Evolutionary conservation across 192 early-diverging fungal species (phyloP), one percentile per base, ranked within the genome.

Genomic region (Coemansia umbellata): DNA sequence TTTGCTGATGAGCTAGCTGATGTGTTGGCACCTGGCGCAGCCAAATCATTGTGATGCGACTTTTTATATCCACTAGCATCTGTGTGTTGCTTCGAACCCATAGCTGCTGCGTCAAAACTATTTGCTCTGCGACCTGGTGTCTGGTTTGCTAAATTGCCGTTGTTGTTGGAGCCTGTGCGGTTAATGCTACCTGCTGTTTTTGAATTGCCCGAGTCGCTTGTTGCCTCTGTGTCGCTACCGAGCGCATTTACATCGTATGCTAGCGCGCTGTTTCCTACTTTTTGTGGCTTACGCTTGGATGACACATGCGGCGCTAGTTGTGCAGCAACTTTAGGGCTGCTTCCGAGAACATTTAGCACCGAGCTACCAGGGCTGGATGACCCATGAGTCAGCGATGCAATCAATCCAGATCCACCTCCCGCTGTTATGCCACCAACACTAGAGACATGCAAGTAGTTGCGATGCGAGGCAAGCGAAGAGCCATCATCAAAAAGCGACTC

Each of bases 401-500:
- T 53, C 36, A 62, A 21, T 8, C 63, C 70, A 3, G 63, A 32
- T 2, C 15, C 35, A 37, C 31, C 37, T 1, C 48, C 48, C 3
- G 59, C 49, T 14, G 54, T 53, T 37, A 1, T 26, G 14, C 47
- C 31, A 14, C 49, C 49, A 3, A 31, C 52, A 8, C 48, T 47
- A 8, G 66, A 48, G 2, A 72, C 69, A 15, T 72, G 69, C 45
- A 72, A 23, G 43, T 74, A 74, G 50, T 76, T 68, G 32, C 66
- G 66, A 28, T 76, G 73, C 9, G 72, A 44, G 1, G 47, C 27
- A 10, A 60, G 44, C 2, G 54, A 35, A 9, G 73, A 48, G 8
- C 60, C 66, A 47, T 76, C 73, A 33, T 76, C 73, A 26, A 76
- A 60, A 48, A 76, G 42, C 3, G 58, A 50, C 39, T 76, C 73